A percentile compares a stretch with the other conserved stretches of the same genome.
Evolutionary conservation across 192 early-diverging fungal species (phyloP).

Genomic region (Podila clonocystis): DNA sequence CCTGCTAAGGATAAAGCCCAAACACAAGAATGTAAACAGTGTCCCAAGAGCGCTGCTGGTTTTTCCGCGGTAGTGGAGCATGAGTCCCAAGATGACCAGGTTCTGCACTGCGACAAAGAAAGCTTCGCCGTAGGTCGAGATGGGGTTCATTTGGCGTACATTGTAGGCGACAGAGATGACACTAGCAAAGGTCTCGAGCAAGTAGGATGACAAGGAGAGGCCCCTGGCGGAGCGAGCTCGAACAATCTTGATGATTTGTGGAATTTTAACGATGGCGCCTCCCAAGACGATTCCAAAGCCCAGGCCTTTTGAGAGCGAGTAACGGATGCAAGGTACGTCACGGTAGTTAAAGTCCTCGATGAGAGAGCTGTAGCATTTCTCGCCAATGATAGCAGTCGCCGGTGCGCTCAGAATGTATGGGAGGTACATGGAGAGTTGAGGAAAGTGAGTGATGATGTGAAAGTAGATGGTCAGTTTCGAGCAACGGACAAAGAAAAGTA

Average conservation of each 20-base stretch:
- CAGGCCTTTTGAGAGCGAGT: constrained; percentile 84
- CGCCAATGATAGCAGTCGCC: constrained; percentile 73
- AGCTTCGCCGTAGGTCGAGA: constrained; percentile 84
- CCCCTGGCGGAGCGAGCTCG: constrained; percentile 72
- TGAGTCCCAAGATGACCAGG: constrained; percentile 73
- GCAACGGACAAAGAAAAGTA: too few relatives aligned
- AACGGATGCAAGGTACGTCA: constrained; percentile 76
- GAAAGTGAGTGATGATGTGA: too few relatives aligned
- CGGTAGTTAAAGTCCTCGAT: constrained; percentile 71
- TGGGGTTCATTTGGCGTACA: constrained; percentile 79
- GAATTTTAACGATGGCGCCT: constrained; percentile 89
- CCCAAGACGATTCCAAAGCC: constrained; percentile 89
- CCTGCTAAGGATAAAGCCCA: constrained; percentile 46
- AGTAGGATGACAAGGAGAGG: constrained; percentile 76
- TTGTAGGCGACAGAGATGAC: constrained; percentile 85
- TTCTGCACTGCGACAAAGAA: constrained; percentile 86
- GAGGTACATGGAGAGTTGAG: background rate
- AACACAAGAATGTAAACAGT: constrained; percentile 1
- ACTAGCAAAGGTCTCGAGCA: constrained; percentile 82
- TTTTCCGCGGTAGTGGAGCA: constrained; percentile 63
- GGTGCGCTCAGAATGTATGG: constrained; percentile 59
- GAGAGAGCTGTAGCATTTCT: constrained; percentile 75
- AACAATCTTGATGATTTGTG: constrained; percentile 91
- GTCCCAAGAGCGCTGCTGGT: constrained; percentile 11
- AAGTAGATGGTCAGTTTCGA: too few relatives aligned